These are phyloP conservation scores for Ilyonectria sp. DNA, from an alignment of 2,329 filamentous ascomycete genomes.

Conservation along the genomic window DNA sequence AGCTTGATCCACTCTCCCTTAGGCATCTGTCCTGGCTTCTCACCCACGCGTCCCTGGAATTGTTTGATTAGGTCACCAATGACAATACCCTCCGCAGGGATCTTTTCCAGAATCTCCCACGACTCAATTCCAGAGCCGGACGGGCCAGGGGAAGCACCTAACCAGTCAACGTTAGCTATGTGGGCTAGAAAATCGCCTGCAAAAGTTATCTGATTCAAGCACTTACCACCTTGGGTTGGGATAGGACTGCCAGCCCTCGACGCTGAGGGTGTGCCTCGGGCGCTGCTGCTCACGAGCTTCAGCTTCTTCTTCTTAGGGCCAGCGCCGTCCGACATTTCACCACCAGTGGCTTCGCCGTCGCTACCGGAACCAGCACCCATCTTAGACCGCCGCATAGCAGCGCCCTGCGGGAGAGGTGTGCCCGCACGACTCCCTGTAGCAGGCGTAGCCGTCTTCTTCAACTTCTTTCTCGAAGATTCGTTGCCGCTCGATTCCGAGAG, in stretches of 20 bases:
- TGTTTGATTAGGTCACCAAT: conserved; percentile 68
- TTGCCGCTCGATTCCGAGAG: conserved; percentile 93
- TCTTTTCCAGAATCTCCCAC: conserved; percentile 68
- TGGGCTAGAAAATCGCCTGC: neutral
- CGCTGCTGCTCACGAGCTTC: conserved; percentile 64
- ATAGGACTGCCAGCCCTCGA: conserved; percentile 76
- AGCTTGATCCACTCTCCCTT: conserved; percentile 71
- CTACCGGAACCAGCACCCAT: conserved; percentile 73
- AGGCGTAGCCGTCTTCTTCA: conserved; percentile 73
- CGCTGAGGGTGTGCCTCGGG: conserved; percentile 68
- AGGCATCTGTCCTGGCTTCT: conserved; percentile 65
- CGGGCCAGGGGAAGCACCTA: conserved; percentile 54
- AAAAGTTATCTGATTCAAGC: neutral
- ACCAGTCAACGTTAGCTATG: conserved; percentile 28
- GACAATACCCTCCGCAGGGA: conserved; percentile 69
- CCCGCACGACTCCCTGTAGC: conserved; percentile 68
- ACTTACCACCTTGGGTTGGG: conserved; percentile 59
- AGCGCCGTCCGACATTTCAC: conserved; percentile 74
- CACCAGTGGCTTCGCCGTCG: conserved; percentile 80
- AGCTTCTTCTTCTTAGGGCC: conserved; percentile 68
- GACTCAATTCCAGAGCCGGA: conserved; percentile 58
- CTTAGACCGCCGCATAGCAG: conserved; percentile 59
- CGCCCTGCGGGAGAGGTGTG: conserved; percentile 65
- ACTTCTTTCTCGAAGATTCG: conserved; percentile 85
- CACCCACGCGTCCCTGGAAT: conserved; percentile 69